Evolutionary conservation across 2,329 filamentous ascomycete species (phyloP), one percentile per base, ranked within the genome.

Genomic region (Aspergillus pseudoviridinutans): DNA sequence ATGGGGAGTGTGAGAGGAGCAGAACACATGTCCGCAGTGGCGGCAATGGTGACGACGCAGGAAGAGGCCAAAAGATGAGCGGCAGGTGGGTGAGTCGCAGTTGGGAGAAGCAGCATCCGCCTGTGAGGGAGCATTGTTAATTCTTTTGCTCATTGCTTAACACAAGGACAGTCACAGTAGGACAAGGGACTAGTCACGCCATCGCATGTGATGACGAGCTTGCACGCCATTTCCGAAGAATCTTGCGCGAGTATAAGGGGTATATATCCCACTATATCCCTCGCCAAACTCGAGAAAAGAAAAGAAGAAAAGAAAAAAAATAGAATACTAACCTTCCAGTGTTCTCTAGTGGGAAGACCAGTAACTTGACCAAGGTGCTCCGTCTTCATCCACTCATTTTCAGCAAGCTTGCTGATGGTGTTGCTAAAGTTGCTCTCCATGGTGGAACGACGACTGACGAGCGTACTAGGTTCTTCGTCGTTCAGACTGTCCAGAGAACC

Each of bases 1-100:
- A 66, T 81, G 77, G 49, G 78, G 75, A 51, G 81, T 82, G 74
- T 88, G 85, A 35, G 80, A 76, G 58, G 80, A 79, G 74, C 85
- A 88, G 68, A 87, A 87, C 65, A 88, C 82, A 65, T 86, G 82
- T 47, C 85, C 85, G 64, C 85, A 88, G 64, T 86, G 84, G 57
- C 85, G 82, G 72, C 85, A 88, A 72, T 88, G 85, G 67, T 88
- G 85, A 57, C 84, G 84, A 52, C 85, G 84, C 52, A 82, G 78
- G 72, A 85, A 84, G 67, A 87, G 78, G 49, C 82, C 80, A 68
- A 88, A 88, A 22, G 80, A 77, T 46, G 79, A 79, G 51, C 80
- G 79, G 72, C 85, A 88, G 57, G 81, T 79, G 3, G 80, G 78
- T 9, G 80, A 81, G 67, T 83, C 82, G 73, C 85, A 88, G 60